Percentiles rank a stretch among this genome's conserved stretches.
phyloP scores from a whole-genome alignment of 2,329 filamentous ascomycete species.

The Bimuria novae-zelandiae region DNA sequence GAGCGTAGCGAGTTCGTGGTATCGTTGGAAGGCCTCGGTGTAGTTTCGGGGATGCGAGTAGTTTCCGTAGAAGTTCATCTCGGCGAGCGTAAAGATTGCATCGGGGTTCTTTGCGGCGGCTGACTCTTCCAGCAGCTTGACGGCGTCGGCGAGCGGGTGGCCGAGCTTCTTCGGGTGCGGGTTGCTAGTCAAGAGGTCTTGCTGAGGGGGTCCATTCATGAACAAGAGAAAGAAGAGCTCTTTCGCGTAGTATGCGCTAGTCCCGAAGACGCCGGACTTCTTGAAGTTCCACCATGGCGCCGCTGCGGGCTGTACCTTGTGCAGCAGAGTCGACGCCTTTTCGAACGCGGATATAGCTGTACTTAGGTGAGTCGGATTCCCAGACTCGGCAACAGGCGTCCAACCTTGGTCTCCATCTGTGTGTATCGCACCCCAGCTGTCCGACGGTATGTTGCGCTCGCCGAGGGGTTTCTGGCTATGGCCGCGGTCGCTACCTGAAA shows the following conservation, averaged over 20 bases:
- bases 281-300: conserved; percentile 51
- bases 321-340: conserved; percentile 49
- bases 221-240: conserved; percentile 67
- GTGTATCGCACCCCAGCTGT: conserved; percentile 18
- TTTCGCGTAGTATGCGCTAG: conserved; percentile 64
- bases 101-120: conserved; percentile 69
- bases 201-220: conserved; percentile 62
- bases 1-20: conserved; percentile 73
- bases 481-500: conserved; percentile 25
- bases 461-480: conserved; percentile 33
- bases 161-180: conserved; percentile 50
- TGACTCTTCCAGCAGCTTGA: conserved; percentile 63
- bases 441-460: conserved; percentile 17
- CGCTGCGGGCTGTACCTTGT: conserved; percentile 48
- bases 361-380: conserved; percentile 10
- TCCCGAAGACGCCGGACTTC: conserved; percentile 62
- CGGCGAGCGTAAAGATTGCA: conserved; percentile 84
- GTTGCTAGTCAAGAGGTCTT: conserved; percentile 48
- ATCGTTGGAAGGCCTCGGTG: conserved; percentile 76
- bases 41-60: conserved; percentile 86
- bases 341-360: conserved; percentile 35
- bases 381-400: conserved; percentile 6
- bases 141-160: conserved; percentile 61
- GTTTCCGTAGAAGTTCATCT: conserved; percentile 97
- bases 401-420: conserved; percentile 22